Base-by-base conservation (phyloP, 768 basidiomycete species). In the Hemileccinum impolitum region DNA sequence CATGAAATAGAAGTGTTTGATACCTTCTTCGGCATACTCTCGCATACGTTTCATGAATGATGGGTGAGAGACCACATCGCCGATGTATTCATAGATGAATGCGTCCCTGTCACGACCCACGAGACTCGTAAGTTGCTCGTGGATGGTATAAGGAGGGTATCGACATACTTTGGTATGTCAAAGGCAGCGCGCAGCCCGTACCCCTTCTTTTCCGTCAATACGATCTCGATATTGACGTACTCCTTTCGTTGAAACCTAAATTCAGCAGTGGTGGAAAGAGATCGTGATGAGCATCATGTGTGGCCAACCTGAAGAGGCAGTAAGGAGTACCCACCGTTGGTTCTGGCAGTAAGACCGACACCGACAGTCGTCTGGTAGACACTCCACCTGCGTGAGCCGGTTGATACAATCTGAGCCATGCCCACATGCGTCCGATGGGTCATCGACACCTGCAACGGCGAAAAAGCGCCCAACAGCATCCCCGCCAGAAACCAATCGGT, bases 1-100 rank as follows among this genome's bases (percentile, higher is more conserved):
- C 96, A 98, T 99, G 66, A 99, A 99, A 72, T 98, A 99, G 60
- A 98, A 99, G 67, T 98, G 96, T 45, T 81, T 77, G 55, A 97
- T 93, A 15, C 95, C 95, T 65, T 96, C 91, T 37, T 85, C 81
- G 2, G 82, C 94, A 64, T 99, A 99, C 9, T 87, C 85, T 34
- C 87, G 81, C 92, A 99, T 97, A 26, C 95, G 84, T 67, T 90
- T 92, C 70, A 87, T 81, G 66, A 99, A 96, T 14, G 87, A 85
- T 11, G 74, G 71, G 31, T 91, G 87, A 50, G 81, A 87, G 57
- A 99, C 90, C 18, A 99, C 93, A 54, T 99, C 96, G 28, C 96
- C 96, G 30, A 98, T 84, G 64, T 99, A 98, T 68, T 99, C 96
- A 65, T 97, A 98, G 48, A 99, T 88, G 70, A 99, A 93, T 0